Base-by-base conservation (phyloP, 192 early-diverging fungal species). In the Coemansia nantahalensis region DNA sequence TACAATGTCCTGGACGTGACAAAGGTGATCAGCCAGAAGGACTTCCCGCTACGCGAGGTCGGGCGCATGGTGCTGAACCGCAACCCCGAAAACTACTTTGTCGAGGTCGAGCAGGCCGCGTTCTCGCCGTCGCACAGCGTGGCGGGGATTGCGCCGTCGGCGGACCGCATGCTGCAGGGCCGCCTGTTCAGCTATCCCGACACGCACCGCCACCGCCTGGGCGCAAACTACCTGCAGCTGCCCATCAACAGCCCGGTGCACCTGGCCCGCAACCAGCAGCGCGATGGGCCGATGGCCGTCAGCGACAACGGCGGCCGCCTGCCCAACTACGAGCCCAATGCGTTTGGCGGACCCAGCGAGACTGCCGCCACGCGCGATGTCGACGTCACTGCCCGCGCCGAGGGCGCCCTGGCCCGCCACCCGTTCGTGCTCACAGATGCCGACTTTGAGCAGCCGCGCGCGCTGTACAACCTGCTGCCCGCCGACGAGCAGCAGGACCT, bases 61-160 rank as follows among this genome's bases (percentile, higher is more conserved):
- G 87, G 87, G n/a, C 82, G 81, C 41, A 72, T 89, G 61, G 79
- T 81, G 34, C 66, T 89, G 17, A 71, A 89, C 79, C 74, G 79
- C 60, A 85, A 85, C 65, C 82, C 83, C 39, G 81, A 83, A 48
- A 84, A 89, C 67, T 87, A 85, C 80, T 86, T 86, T 79, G 79
- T 83, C 50, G 82, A 89, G 68, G 79, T 74, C 49, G 86, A 89
- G 77, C 86, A 89, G 55, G 81, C 77, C 1, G 85, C 84, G 12
- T 86, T 89, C 57, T 77, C 82, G 60, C 84, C 84, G 13, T 83
- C 84, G 22, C 75, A 83, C 56, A 60, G 85, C 59, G 78, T 86
- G 30, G 83, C 85, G 2, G 87, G 87, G 44, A 85, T 89, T 37
- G 84, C 83, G 19, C 73, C 82, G 36, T 74, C 80, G 35, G 65